Base-by-base conservation (phyloP, 495 filamentous ascomycete genomes). In the Penicillium goetzii region DNA sequence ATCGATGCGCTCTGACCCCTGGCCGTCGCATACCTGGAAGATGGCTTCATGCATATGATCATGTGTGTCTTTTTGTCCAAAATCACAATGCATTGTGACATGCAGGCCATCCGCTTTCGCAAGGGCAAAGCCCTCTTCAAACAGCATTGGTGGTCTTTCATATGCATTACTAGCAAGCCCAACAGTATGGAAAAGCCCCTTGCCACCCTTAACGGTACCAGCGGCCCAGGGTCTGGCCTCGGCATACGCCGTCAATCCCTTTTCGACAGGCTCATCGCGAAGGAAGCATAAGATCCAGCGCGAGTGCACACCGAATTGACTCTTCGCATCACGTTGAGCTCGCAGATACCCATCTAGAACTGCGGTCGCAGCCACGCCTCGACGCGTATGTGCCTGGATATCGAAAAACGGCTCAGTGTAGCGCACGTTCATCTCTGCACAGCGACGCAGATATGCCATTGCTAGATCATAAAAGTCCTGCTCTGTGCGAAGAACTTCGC, bases 371-470 rank as follows among this genome's bases (percentile, higher is more conserved):
- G 75, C 57, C 7, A 78, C 67, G 0, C 78, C 78, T 1, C 75
- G 71, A 26, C 71, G 66, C 0, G 76, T 79, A 49, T 81, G 78
- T 2, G 78, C 78, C 56, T 81, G 78, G 15, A 76, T 74, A 58
- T 81, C 78, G 50, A 81, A 81, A 66, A 79, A 81, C 11, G 76
- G 68, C 60, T 81, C 78, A 12, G 69, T 62, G 57, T 81, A 78
- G n/a, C 75, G 67, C n/a, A 81, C 76, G 30, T 78, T 78, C 73
- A 77, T 76, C 12, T 50, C 62, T 0, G 59, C 52, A 51, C 72
- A 77, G 12, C 71, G 72, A 17, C 38, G 43, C 4, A 80, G 66
- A 53, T 81, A 81, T 3, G 67, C 65, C 72, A 76, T 78, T 1
- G 72, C 78, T 14, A 81, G 72, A 59, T 80, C 78, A 45, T 78